A percentile compares a stretch with the other conserved stretches of the same genome.
Conservation (phyloP, 2,329 filamentous ascomycete genomes). For the Macrophomina pseudophaseolina region DNA sequence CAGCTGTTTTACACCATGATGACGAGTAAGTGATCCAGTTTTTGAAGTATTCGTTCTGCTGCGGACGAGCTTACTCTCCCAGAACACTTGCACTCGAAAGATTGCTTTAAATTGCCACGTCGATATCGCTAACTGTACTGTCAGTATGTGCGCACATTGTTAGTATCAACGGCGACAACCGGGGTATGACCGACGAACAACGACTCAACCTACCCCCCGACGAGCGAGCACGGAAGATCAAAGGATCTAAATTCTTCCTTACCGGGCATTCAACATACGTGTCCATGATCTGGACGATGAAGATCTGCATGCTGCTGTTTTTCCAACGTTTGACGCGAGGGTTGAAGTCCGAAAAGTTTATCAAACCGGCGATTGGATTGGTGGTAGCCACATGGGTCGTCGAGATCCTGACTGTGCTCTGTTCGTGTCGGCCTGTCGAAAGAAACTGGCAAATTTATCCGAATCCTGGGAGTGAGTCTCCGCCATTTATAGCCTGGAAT, state of each 20-base stretch:
- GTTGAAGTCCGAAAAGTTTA: slow-evolving; percentile 43
- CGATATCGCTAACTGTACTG: no score
- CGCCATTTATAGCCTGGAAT: no score
- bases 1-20: slow-evolving; percentile 32
- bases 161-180: slow-evolving; percentile 37
- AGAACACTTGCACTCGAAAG: no score
- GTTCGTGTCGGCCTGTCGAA: slow-evolving; percentile 42
- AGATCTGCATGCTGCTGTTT: slow-evolving; percentile 51
- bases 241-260: slow-evolving; percentile 45
- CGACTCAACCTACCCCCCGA: slow-evolving; percentile 37
- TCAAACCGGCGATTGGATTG: slow-evolving; percentile 42
- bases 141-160: slow-evolving; percentile 36
- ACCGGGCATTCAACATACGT: slow-evolving; percentile 43
- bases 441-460: slow-evolving; percentile 45
- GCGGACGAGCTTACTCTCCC: no score
- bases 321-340: slow-evolving; percentile 45
- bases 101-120: no score
- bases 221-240: slow-evolving; percentile 37
- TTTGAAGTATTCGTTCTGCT: no score
- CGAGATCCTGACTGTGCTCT: slow-evolving; percentile 32
- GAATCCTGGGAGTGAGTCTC: slow-evolving; percentile 44
- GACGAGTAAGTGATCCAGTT: slow-evolving; percentile 10
- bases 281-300: slow-evolving; percentile 47
- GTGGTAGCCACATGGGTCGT: slow-evolving; percentile 35
- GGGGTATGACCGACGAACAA: slow-evolving; percentile 39